phyloP scores from a whole-genome alignment of 2,329 filamentous ascomycete species.

The Leptosphaerulina australis region DNA sequence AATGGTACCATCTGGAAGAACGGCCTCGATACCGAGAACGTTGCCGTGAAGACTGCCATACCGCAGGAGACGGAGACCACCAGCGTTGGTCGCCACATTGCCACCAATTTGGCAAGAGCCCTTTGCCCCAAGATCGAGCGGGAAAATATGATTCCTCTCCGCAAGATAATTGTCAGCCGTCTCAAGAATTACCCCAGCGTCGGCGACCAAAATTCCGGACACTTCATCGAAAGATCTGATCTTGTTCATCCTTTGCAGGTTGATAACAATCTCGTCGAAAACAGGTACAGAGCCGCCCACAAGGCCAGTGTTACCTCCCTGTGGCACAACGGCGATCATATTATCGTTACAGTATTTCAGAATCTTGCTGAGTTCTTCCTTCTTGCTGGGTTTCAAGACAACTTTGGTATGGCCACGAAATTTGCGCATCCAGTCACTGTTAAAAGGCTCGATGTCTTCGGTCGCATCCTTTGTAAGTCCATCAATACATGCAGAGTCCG shows the following conservation, averaged over 20 bases:
- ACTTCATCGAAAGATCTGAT: constrained; percentile 93
- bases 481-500: constrained; percentile 80
- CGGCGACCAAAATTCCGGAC: constrained; percentile 85
- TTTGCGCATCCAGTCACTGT: constrained; percentile 99
- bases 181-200: constrained; percentile 91
- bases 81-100: constrained; percentile 94
- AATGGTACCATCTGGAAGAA: constrained; percentile 90
- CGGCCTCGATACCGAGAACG: constrained; percentile 89
- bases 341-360: constrained; percentile 95
- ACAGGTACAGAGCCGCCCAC: constrained; percentile 96
- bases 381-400: constrained; percentile 83
- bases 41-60: constrained; percentile 95
- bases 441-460: constrained; percentile 89
- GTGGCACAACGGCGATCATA: constrained; percentile 89
- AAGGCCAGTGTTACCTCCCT: constrained; percentile 95
- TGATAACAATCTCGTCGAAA: constrained; percentile 97
- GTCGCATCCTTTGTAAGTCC: constrained; percentile 74
- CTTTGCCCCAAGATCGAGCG: constrained; percentile 95
- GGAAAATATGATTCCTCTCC: constrained; percentile 86
- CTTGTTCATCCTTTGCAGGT: constrained; percentile 85
- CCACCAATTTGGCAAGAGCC: constrained; percentile 96
- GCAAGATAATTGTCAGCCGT: constrained; percentile 84
- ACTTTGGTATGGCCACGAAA: constrained; percentile 89
- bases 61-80: constrained; percentile 83
- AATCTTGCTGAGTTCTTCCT: constrained; percentile 87